Evolutionary conservation across 257 asterid genomes (phyloP), one percentile per base, ranked within the genome.

Genomic region (Jasminum sambac): DNA sequence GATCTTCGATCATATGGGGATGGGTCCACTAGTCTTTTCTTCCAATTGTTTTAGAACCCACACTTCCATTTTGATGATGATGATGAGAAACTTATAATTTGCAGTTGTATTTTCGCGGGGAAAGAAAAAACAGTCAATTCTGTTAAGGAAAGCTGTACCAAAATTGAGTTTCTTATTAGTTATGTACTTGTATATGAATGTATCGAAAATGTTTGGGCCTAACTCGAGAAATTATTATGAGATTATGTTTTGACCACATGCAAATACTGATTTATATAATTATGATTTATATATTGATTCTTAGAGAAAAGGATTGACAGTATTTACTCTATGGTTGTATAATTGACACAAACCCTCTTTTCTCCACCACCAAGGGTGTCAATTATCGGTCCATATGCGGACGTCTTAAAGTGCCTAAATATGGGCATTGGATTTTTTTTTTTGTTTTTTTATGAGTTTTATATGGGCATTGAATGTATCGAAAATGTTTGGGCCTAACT

Each of bases 1-100:
- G 85, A 84, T 75, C 83, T 84, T 57, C 66, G 84, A 76, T 79
- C 89, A 1, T 84, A 74, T 59, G 85, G 80, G 6, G 89, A 84
- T 26, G 89, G 89, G 71, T 84, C 89, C 3, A 82, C 89, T 24
- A 82, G 77, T 62, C 85, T 84, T 62, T 63, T 75, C 79, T 77
- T 79, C 77, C 89, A 79, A 74, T 21, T 84, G 69, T 82, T 84
- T 68, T 82, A 77, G 77, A 42, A 55, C 9, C 23, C n/a, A 23
- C 23, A 48, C 36, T 48, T 48, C 10, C 10, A 0, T 19, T 55
- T 55, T 10, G 62, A 9, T 14, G 23, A 26, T 10, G 62, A 9
- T 14, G 23, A 26, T 14, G 6, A 11, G 5, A 19, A 19, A 3
- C 34, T 55, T 55, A 1, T 55, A 10, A 19, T 17, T 68, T 66